A percentile compares a stretch with the other conserved stretches of the same genome.
phyloP scores from a whole-genome alignment of 345 rosid genomes.

The Pugionium dolabratum region DNA sequence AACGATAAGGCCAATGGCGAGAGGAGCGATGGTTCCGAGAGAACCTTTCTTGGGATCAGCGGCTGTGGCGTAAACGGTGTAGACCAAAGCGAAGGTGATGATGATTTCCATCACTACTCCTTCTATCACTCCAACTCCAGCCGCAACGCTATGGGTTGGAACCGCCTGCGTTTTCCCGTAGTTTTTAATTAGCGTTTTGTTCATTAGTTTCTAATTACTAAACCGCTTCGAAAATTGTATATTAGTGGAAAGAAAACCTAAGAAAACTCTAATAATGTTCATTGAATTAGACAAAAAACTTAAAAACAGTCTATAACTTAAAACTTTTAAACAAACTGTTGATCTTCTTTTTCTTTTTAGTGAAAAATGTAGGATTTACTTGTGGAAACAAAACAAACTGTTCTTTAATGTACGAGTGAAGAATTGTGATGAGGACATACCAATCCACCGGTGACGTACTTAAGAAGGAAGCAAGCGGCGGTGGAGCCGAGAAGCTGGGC shows the following conservation, averaged over 20 bases:
- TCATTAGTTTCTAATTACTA: not conserved
- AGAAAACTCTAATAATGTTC: not conserved
- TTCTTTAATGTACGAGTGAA: not conserved
- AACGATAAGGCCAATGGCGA: slow-evolving; percentile 89
- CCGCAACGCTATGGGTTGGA: slow-evolving; percentile 73
- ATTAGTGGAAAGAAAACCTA: slow-evolving; percentile 3
- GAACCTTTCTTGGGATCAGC: slow-evolving; percentile 96
- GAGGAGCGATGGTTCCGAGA: slow-evolving; percentile 83
- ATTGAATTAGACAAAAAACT: slow-evolving; percentile 3
- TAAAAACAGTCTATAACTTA: not conserved
- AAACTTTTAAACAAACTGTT: not conserved
- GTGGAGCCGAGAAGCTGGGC: slow-evolving; percentile 93
- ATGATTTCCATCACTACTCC: slow-evolving; percentile 93
- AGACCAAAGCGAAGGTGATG: slow-evolving; percentile 85
- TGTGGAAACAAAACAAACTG: not conserved
- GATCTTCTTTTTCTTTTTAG: not conserved
- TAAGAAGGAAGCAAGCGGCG: slow-evolving; percentile 79
- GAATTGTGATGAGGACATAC: slow-evolving; percentile 45
- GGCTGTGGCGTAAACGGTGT: slow-evolving; percentile 93
- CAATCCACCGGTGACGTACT: slow-evolving; percentile 79
- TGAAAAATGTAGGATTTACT: not conserved
- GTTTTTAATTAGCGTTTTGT: slow-evolving; percentile 17
- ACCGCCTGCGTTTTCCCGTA: slow-evolving; percentile 49
- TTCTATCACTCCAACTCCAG: slow-evolving; percentile 75
- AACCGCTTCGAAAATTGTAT: not conserved